These are phyloP conservation scores for Stachybotrys elegans DNA, from an alignment of 2,329 filamentous ascomycete genomes.

Conservation along the genomic window DNA sequence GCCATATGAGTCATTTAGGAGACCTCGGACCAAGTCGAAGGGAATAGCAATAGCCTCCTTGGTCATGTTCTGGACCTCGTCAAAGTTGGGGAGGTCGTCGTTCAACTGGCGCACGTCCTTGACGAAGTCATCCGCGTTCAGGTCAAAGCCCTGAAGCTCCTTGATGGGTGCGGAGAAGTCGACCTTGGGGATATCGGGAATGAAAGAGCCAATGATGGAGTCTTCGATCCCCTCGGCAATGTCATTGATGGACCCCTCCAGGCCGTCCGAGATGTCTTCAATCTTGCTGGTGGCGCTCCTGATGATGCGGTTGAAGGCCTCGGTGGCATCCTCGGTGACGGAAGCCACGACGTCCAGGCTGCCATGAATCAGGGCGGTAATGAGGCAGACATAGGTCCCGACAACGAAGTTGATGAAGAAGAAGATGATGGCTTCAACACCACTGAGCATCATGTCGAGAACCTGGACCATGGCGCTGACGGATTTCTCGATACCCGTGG, in stretches of 20 bases:
- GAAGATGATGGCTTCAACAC: constrained; percentile 79
- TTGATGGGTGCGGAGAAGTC: constrained; percentile 62
- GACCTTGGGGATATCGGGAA: constrained; percentile 43
- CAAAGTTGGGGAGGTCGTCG: constrained; percentile 74
- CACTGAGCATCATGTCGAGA: constrained; percentile 73
- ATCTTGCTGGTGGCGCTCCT: constrained; percentile 54
- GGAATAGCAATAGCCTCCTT: constrained; percentile 69
- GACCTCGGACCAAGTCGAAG: constrained; percentile 71
- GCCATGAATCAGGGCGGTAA: constrained; percentile 76
- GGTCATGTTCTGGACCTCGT: constrained; percentile 77
- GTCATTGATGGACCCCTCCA: constrained; percentile 42
- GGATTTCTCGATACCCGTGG: constrained; percentile 72
- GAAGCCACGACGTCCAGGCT: constrained; percentile 64
- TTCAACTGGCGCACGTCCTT: constrained; percentile 69
- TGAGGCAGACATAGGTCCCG: constrained; percentile 84
- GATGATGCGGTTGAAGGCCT: constrained; percentile 44
- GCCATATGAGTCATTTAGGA: constrained; percentile 66
- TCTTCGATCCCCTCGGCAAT: constrained; percentile 39
- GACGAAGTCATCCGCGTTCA: constrained; percentile 63
- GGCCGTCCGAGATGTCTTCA: constrained; percentile 48
- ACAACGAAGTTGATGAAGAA: constrained; percentile 92
- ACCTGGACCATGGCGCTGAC: constrained; percentile 76
- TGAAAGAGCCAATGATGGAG: constrained; percentile 44
- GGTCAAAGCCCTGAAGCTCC: constrained; percentile 63
- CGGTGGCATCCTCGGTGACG: constrained; percentile 47